phyloP scores from a whole-genome alignment of 2,329 filamentous ascomycete species.

The Fusarium virguliforme region DNA sequence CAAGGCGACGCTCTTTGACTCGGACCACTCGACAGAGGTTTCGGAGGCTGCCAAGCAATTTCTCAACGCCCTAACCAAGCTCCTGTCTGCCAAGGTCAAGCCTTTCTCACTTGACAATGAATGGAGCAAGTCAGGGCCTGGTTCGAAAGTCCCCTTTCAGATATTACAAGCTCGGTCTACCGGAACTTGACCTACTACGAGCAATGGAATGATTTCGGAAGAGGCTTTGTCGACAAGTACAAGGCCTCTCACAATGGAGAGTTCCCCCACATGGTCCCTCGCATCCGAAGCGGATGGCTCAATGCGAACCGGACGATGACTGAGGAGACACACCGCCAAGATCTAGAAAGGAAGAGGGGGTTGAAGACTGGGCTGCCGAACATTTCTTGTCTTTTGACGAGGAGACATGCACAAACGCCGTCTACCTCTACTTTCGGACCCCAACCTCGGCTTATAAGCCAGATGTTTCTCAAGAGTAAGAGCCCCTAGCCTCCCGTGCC shows the following conservation, averaged over 20 bases:
- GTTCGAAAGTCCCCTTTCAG: not conserved
- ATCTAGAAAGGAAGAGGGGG: conserved; percentile 11
- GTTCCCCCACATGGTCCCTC: conserved; percentile 24
- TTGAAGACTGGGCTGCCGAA: conserved; percentile 5
- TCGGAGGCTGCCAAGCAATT: not conserved
- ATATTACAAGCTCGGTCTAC: not conserved
- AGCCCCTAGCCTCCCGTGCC: fast-evolving
- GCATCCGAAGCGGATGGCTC: conserved; percentile 15
- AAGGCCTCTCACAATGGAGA: conserved; percentile 1
- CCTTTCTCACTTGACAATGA: not conserved
- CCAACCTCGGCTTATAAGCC: conserved; percentile 22
- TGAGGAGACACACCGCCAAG: not conserved
- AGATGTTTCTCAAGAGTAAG: conserved; percentile 31
- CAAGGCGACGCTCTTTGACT: not conserved
- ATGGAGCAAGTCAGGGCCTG: conserved; percentile 8
- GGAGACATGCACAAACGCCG: conserved; percentile 18
- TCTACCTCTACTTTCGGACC: conserved; percentile 20
- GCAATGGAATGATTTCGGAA: conserved; percentile 20
- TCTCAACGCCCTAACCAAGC: not conserved
- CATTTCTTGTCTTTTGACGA: not conserved
- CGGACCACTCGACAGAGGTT: not conserved
- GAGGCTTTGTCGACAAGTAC: conserved; percentile 19
- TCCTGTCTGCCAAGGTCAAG: not conserved
- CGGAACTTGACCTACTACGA: conserved; percentile 18
- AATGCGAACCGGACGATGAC: not conserved